Evolutionary conservation across 2,329 filamentous ascomycete genomes (phyloP).

Genomic region (Ploettnerulaceae sp.): DNA sequence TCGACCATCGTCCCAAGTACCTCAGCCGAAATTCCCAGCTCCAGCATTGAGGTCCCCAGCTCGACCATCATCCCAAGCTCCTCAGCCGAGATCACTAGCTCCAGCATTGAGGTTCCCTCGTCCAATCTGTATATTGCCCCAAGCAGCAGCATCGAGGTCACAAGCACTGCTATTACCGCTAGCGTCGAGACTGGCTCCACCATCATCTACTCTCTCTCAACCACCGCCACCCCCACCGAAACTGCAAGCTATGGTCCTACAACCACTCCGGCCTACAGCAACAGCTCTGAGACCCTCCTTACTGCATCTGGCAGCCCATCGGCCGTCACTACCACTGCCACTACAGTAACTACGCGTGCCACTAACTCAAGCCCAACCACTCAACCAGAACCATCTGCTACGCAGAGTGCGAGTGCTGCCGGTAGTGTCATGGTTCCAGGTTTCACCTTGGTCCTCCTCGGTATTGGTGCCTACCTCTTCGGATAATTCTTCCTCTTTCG

Average conservation of each 20-base stretch:
- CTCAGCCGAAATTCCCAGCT: background rate
- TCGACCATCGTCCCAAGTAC: conserved; percentile 6
- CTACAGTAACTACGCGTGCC: background rate
- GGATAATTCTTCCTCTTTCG: conserved; percentile 6
- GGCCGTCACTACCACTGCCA: background rate
- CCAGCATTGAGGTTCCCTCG: background rate
- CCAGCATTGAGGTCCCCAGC: background rate
- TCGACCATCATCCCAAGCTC: background rate
- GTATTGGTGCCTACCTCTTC: conserved; percentile 12
- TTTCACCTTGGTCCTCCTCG: conserved; percentile 6
- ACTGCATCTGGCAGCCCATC: conserved; percentile 1
- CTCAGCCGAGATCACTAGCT: background rate
- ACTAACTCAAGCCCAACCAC: conserved; percentile 7
- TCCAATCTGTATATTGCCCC: too few relatives aligned
- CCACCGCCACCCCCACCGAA: background rate
- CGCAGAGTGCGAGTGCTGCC: conserved; percentile 1
- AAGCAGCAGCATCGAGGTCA: too few relatives aligned
- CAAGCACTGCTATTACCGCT: too few relatives aligned
- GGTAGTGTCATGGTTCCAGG: conserved; percentile 7
- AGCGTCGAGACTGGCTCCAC: background rate
- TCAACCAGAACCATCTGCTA: background rate
- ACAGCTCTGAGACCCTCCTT: conserved; percentile 4
- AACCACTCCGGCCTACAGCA: conserved; percentile 1
- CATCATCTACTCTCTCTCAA: background rate
- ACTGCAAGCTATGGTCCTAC: conserved; percentile 3